These are phyloP conservation scores for Exophiala aquamarina DNA, from an alignment of 2,329 filamentous ascomycete genomes.

Conservation along the genomic window DNA sequence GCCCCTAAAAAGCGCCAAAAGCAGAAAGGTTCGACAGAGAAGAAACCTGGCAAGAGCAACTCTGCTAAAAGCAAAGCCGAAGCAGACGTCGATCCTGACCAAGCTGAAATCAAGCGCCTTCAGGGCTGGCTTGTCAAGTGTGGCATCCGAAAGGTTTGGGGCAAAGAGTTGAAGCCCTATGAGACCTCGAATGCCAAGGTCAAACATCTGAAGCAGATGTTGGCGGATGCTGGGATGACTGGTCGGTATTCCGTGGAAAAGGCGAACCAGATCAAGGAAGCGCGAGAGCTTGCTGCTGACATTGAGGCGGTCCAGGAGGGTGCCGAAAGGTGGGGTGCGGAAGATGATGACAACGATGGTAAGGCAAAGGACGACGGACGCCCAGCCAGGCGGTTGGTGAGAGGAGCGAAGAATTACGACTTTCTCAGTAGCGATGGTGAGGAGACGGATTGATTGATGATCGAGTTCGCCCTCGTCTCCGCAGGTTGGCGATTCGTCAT, in stretches of 20 bases:
- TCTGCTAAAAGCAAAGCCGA: conserved; percentile 44
- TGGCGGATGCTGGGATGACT: conserved; percentile 81
- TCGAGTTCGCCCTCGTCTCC: no score
- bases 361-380: conserved; percentile 33
- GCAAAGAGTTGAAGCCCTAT: conserved; percentile 74
- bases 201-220: conserved; percentile 72
- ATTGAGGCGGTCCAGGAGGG: conserved; percentile 82
- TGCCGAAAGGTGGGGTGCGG: conserved; percentile 71
- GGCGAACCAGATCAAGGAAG: conserved; percentile 83
- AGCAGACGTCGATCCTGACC: conserved; percentile 58
- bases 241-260: conserved; percentile 84
- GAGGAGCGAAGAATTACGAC: conserved; percentile 45
- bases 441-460: conserved; percentile 51
- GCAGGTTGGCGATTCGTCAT: no score
- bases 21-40: conserved; percentile 33
- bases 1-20: conserved; percentile 58
- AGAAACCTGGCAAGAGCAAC: conserved; percentile 32
- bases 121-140: conserved; percentile 87
- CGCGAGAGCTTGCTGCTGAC: conserved; percentile 79
- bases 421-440: conserved; percentile 72
- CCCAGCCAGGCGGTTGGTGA: conserved; percentile 41
- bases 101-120: conserved; percentile 81
- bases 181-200: conserved; percentile 77
- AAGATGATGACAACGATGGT: conserved; percentile 43
- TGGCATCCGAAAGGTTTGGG: conserved; percentile 90